phyloP scores from a whole-genome alignment of 306 rosid genomes.

The Mucuna pruriens region DNA sequence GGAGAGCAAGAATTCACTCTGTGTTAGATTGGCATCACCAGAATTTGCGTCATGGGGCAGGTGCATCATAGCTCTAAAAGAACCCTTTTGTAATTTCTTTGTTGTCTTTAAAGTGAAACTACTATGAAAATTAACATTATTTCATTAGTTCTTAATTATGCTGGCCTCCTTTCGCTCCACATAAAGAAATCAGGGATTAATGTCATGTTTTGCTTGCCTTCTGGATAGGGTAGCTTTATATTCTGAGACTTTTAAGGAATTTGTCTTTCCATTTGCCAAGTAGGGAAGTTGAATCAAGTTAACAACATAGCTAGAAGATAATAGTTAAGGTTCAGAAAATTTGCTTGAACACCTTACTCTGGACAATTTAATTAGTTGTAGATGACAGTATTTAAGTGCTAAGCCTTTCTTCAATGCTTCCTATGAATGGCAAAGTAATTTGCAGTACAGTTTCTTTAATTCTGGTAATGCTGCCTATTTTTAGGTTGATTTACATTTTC shows the following conservation, averaged over 20 bases:
- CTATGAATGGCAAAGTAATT: slow-evolving; percentile 16
- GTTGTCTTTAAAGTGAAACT: slow-evolving; percentile 28
- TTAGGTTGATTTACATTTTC: background rate
- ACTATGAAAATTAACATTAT: background rate
- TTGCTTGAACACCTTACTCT: slow-evolving; percentile 11
- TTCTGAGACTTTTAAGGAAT: background rate
- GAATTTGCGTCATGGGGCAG: slow-evolving; percentile 82
- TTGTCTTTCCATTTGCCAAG: slow-evolving; percentile 23
- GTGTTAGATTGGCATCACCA: slow-evolving; percentile 93
- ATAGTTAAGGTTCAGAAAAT: slow-evolving; percentile 2
- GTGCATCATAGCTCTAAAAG: slow-evolving; percentile 43
- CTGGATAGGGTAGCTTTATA: slow-evolving; percentile 9
- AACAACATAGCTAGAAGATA: background rate
- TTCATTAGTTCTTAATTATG: background rate
- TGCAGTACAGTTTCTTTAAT: background rate
- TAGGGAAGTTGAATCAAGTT: slow-evolving; percentile 8
- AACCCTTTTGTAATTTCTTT: slow-evolving; percentile 21
- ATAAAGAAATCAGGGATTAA: slow-evolving; percentile 18
- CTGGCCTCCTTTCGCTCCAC: slow-evolving; percentile 6
- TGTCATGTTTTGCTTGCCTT: background rate
- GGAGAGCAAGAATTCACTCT: slow-evolving; percentile 82
- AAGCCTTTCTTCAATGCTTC: background rate
- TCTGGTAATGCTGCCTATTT: background rate
- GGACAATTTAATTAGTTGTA: slow-evolving; percentile 3
- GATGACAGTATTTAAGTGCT: background rate